Conservation (phyloP, 2,329 filamentous ascomycete genomes). For the Hymenoscyphus fraxineus region DNA sequence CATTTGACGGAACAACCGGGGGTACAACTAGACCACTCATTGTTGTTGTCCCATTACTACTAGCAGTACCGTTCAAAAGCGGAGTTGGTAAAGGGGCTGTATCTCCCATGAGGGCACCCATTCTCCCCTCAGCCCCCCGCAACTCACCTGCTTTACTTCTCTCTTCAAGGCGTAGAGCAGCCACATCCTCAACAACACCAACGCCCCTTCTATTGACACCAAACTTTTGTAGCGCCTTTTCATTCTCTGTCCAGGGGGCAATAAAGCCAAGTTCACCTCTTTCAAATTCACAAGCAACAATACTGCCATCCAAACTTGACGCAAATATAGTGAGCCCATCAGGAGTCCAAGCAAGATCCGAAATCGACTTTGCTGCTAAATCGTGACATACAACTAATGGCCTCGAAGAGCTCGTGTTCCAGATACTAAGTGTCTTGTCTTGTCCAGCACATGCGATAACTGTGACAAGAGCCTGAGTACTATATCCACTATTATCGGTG, state of each 20-base stretch:
- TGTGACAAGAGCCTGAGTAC: conserved; percentile 61
- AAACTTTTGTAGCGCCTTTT: conserved; percentile 88
- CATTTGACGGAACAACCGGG: conserved; percentile 8
- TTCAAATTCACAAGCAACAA: conserved; percentile 77
- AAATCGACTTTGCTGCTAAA: conserved; percentile 84
- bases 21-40: conserved; percentile 16
- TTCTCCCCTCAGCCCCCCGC: conserved; percentile 84
- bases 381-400: conserved; percentile 90
- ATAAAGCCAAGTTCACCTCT: conserved; percentile 87
- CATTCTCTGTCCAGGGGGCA: conserved; percentile 80
- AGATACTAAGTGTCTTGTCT: conserved; percentile 92
- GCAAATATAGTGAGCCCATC: conserved; percentile 84
- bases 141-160: conserved; percentile 89
- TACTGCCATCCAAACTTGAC: conserved; percentile 84
- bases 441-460: conserved; percentile 96
- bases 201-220: conserved; percentile 83
- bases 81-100: conserved; percentile 39
- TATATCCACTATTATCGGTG: conserved; percentile 46
- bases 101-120: conserved; percentile 98
- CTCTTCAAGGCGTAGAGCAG: conserved; percentile 82
- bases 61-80: conserved; percentile 24
- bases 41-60: conserved; percentile 27
- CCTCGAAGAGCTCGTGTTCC: conserved; percentile 93
- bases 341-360: conserved; percentile 89
- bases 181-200: conserved; percentile 88